phyloP scores from a whole-genome alignment of 2,329 filamentous ascomycete species.

The Dactylellina sp. region DNA sequence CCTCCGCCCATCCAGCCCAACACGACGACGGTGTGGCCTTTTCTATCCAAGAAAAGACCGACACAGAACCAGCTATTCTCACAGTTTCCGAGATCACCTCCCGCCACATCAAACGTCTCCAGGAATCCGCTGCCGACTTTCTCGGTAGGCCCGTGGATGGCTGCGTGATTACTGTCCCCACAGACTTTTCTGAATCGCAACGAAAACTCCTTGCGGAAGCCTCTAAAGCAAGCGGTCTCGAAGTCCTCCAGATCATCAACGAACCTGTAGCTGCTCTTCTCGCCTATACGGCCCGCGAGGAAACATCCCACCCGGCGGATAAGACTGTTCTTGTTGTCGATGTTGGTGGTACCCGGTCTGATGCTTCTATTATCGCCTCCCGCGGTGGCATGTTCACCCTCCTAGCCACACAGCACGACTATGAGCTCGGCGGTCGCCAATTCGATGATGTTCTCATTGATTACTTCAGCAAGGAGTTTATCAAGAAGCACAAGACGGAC shows the following conservation, averaged over 20 bases:
- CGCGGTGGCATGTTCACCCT: constrained; percentile 96
- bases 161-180: constrained; percentile 93
- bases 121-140: constrained; percentile 87
- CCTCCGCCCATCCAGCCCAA: constrained; percentile 88
- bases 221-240: constrained; percentile 82
- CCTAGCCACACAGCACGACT: constrained; percentile 92
- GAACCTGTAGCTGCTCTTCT: constrained; percentile 90
- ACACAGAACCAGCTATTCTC: constrained; percentile 75
- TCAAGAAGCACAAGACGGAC: constrained; percentile 94
- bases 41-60: constrained; percentile 80
- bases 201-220: constrained; percentile 81
- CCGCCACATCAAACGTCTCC: constrained; percentile 84
- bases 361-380: constrained; percentile 89
- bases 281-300: constrained; percentile 82
- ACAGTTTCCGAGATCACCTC: constrained; percentile 84
- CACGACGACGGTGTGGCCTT: constrained; percentile 79
- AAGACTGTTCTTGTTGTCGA: constrained; percentile 93
- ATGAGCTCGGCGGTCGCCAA: constrained; percentile 86
- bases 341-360: constrained; percentile 89
- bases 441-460: constrained; percentile 93
- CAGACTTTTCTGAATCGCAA: constrained; percentile 90
- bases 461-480: constrained; percentile 98
- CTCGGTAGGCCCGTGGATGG: constrained; percentile 92
- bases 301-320: constrained; percentile 72
- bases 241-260: constrained; percentile 90